Evolutionary conservation across 495 filamentous ascomycete species (phyloP).

Genomic region (Aspergillus sclerotioniger): DNA sequence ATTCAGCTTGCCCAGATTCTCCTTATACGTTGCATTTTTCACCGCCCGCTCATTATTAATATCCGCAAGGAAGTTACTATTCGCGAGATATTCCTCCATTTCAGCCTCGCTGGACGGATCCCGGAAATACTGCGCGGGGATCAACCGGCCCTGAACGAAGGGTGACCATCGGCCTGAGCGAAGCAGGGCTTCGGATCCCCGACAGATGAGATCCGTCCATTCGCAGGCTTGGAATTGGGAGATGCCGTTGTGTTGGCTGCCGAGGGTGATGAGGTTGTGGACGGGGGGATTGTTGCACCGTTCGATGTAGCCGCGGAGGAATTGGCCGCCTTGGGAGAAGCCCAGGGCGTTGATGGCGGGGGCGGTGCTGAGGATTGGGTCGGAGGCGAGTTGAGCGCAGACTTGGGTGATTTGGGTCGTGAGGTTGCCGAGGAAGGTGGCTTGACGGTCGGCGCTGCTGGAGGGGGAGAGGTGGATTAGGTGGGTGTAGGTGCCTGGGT

Average conservation of each 20-base stretch:
- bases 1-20: slow-evolving; percentile 66
- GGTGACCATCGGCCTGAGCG: slow-evolving; percentile 70
- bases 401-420: slow-evolving; percentile 74
- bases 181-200: slow-evolving; percentile 69
- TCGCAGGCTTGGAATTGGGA: slow-evolving; percentile 69
- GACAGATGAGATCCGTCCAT: slow-evolving; percentile 74
- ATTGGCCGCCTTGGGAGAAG: slow-evolving; percentile 95
- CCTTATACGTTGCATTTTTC: slow-evolving; percentile 74
- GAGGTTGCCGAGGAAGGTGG: slow-evolving; percentile 89
- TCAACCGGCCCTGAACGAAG: slow-evolving; percentile 72
- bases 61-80: slow-evolving; percentile 95
- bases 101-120: slow-evolving; percentile 53
- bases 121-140: slow-evolving; percentile 95
- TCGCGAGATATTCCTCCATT: slow-evolving; percentile 69
- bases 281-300: slow-evolving; percentile 83
- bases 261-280: slow-evolving; percentile 83
- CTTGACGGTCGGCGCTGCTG: slow-evolving; percentile 64
- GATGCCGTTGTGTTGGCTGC: slow-evolving; percentile 93
- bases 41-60: slow-evolving; percentile 85
- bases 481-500: slow-evolving; percentile 85
- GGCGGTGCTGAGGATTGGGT: slow-evolving; percentile 77
- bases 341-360: slow-evolving; percentile 86
- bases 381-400: slow-evolving; percentile 72
- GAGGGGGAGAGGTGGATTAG: slow-evolving; percentile 71
- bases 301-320: slow-evolving; percentile 90